Evolutionary conservation across 139 green algal genomes (phyloP).

Genomic region (Chlamydomonas sphaeroides): DNA sequence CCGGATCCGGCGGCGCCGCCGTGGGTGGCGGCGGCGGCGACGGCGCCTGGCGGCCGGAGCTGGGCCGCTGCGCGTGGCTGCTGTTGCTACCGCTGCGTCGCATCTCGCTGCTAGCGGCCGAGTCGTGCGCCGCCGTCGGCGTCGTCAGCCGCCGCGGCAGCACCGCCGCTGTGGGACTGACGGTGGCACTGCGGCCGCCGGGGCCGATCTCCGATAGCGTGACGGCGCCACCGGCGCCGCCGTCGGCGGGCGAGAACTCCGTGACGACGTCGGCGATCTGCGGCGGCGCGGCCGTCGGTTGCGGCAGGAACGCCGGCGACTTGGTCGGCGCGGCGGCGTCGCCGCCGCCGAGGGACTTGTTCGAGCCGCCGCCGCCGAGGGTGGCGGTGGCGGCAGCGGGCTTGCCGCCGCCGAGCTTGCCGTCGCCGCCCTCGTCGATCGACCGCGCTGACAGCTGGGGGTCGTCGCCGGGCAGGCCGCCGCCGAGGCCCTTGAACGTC

Average conservation of each 20-base stretch:
- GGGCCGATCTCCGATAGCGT: no score
- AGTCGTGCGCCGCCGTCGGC: conserved; percentile 1
- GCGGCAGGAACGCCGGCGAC: conserved; percentile 31
- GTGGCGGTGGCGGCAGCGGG: no score
- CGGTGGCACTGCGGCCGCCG: no score
- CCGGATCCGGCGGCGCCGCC: background rate
- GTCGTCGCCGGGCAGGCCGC: no score
- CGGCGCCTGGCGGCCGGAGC: background rate
- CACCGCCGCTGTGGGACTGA: background rate
- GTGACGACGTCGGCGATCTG: background rate
- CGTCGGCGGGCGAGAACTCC: background rate
- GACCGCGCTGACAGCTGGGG: background rate
- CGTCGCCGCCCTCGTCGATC: background rate
- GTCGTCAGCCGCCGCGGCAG: background rate
- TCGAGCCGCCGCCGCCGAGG: background rate
- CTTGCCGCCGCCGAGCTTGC: background rate
- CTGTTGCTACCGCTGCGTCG: conserved; percentile 5
- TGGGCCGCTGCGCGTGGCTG: background rate
- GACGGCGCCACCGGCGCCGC: background rate
- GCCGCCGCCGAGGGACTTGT: background rate
- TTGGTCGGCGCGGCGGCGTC: background rate
- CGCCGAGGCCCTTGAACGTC: no score
- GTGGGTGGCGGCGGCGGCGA: background rate
- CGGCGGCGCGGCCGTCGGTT: background rate
- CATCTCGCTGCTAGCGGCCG: conserved; percentile 15